Evolutionary conservation across 1,284 basidiomycete genomes (phyloP).

Genomic region (Inonotus obliquus): DNA sequence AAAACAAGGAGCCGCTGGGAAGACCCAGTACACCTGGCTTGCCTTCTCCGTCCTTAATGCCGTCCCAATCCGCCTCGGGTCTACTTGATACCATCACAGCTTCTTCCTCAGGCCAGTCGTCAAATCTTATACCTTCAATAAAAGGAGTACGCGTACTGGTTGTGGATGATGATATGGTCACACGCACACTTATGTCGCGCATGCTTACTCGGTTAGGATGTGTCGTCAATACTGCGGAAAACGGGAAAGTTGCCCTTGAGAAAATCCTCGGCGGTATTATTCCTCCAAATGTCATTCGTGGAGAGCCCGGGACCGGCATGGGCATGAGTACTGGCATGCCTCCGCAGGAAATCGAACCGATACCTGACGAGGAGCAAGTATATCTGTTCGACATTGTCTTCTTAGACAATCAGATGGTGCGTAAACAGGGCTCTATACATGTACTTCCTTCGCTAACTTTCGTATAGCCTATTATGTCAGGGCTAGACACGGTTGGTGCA

Average conservation of each 20-base stretch:
- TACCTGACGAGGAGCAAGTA: neutral
- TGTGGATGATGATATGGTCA: constrained; percentile 33
- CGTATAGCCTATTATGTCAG: constrained; percentile 21
- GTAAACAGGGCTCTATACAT: neutral
- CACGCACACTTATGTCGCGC: constrained; percentile 41
- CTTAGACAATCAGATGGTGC: constrained; percentile 38
- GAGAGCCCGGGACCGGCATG: constrained; percentile 6
- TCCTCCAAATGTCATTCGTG: constrained; percentile 2
- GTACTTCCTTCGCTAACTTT: neutral
- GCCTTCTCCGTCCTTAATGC: neutral
- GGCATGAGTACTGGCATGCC: neutral
- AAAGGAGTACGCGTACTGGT: constrained; percentile 23
- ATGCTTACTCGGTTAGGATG: constrained; percentile 44
- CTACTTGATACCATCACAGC: neutral
- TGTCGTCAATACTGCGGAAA: constrained; percentile 39
- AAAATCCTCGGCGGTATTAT: constrained; percentile 29
- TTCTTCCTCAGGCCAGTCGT: neutral
- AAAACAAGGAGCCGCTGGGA: neutral
- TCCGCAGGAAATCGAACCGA: neutral
- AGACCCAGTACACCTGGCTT: neutral
- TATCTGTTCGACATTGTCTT: constrained; percentile 32
- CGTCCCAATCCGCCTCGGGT: neutral
- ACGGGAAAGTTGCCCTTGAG: constrained; percentile 42
- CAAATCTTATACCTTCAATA: neutral
- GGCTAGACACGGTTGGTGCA: constrained; percentile 18